A percentile compares a stretch with the other conserved stretches of the same genome.
Evolutionary conservation across 768 basidiomycete genomes (phyloP).

Genomic region (Dioszegia aurantiaca): DNA sequence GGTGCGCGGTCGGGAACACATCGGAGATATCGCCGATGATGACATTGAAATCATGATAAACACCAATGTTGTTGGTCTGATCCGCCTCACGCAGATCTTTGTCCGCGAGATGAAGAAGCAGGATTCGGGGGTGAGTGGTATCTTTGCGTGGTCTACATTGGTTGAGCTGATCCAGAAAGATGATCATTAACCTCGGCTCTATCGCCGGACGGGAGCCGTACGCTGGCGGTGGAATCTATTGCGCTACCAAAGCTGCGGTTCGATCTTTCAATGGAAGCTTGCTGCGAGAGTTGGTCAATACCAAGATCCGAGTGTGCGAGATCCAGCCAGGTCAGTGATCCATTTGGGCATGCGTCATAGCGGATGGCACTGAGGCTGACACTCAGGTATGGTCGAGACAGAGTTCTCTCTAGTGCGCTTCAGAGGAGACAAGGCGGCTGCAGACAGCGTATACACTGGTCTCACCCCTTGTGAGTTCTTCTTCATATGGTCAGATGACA

Average conservation of each 20-base stretch:
- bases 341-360: too few relatives aligned
- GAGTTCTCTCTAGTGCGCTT: conserved; percentile 87
- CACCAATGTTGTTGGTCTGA: conserved; percentile 56
- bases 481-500: background rate
- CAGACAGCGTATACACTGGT: conserved; percentile 87
- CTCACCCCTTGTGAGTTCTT: conserved; percentile 70
- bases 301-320: conserved; percentile 88
- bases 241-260: conserved; percentile 70
- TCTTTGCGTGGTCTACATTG: too few relatives aligned
- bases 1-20: conserved; percentile 79
- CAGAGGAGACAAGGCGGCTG: conserved; percentile 75
- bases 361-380: too few relatives aligned
- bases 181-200: conserved; percentile 93
- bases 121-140: conserved; percentile 52
- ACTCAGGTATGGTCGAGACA: conserved; percentile 68
- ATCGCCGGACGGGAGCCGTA: conserved; percentile 86
- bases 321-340: conserved; percentile 76
- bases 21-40: conserved; percentile 63
- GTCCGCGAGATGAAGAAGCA: conserved; percentile 48
- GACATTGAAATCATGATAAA: conserved; percentile 82
- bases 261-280: conserved; percentile 79
- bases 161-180: conserved; percentile 47
- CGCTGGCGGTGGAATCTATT: conserved; percentile 77
- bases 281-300: conserved; percentile 82
- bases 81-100: conserved; percentile 50